Conservation (phyloP, 1,284 basidiomycete genomes). For the Cutaneotrichosporon dermatis region DNA sequence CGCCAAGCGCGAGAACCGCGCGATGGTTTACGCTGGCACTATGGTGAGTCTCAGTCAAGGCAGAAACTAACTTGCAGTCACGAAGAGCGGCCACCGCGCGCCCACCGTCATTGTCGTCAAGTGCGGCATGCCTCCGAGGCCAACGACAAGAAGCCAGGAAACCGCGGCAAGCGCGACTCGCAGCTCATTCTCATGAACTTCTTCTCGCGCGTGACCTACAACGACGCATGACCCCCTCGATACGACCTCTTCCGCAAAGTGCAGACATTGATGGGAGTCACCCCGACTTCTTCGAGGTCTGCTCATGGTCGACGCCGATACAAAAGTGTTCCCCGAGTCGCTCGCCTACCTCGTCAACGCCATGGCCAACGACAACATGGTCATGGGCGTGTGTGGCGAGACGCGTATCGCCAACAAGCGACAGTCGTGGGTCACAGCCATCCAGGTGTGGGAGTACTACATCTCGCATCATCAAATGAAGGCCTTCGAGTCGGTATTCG, state of each 20-base stretch:
- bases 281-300: constrained; percentile 98
- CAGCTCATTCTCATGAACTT: constrained; percentile 99
- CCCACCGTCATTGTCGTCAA: constrained; percentile 97
- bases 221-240: constrained; percentile 97
- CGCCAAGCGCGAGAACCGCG: constrained; percentile 83
- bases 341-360: constrained; percentile 85
- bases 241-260: constrained; percentile 98
- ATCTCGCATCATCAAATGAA: constrained; percentile 98
- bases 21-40: constrained; percentile 99
- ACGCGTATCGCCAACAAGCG: constrained; percentile 98
- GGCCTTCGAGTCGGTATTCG: constrained; percentile 97
- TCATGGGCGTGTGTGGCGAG: constrained; percentile 99
- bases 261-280: constrained; percentile 96
- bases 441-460: constrained; percentile 97
- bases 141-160: constrained; percentile 91
- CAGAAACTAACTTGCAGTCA: constrained; percentile 38
- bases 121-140: constrained; percentile 81
- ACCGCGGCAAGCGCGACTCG: constrained; percentile 96
- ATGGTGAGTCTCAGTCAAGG: constrained; percentile 43
- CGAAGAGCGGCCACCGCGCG: constrained; percentile 68
- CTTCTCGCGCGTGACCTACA: constrained; percentile 97
- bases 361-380: constrained; percentile 96
- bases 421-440: constrained; percentile 94
- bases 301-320: constrained; percentile 99
- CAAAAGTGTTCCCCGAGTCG: constrained; percentile 83